Evolutionary conservation across 2,329 filamentous ascomycete genomes (phyloP).

Genomic region (Paecilomyces formosus): DNA sequence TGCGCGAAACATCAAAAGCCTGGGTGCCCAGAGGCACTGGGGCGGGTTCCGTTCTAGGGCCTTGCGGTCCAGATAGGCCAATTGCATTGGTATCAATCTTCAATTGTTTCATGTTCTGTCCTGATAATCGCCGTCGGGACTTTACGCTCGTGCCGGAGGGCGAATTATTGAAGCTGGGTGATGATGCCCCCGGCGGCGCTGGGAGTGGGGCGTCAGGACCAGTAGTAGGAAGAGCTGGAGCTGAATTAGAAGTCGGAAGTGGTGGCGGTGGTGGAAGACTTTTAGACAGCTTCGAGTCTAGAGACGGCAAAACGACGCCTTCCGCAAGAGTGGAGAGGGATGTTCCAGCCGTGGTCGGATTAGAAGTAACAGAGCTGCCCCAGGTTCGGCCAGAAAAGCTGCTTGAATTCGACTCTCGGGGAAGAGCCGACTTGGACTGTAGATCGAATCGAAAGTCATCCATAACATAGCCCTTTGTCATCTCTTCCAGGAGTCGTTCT

Average conservation of each 20-base stretch:
- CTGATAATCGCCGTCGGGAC: conserved; percentile 66
- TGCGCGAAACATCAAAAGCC: conserved; percentile 21
- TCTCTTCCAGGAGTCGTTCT: conserved; percentile 75
- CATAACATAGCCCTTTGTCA: conserved; percentile 74
- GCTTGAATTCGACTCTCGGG: conserved; percentile 76
- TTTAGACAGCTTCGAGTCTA: conserved; percentile 26
- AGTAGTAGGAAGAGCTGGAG: conserved; percentile 41
- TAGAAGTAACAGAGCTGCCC: conserved; percentile 71
- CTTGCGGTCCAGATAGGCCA: conserved; percentile 16
- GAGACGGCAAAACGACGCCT: conserved; percentile 36
- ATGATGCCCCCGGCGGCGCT: conserved; percentile 8
- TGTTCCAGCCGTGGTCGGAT: conserved; percentile 60
- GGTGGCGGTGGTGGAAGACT: conserved; percentile 25
- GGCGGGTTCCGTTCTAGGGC: conserved; percentile 19
- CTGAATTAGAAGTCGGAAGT: conserved; percentile 44
- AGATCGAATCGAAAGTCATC: conserved; percentile 74
- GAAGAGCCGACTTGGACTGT: conserved; percentile 59
- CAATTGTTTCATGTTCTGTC: conserved; percentile 70
- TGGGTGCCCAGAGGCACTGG: conserved; percentile 14
- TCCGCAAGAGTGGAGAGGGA: conserved; percentile 68
- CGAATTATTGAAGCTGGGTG: conserved; percentile 10
- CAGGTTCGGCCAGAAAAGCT: conserved; percentile 69
- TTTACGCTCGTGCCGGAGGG: conserved; percentile 50
- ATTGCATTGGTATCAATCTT: conserved; percentile 71
- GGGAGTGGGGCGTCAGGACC: conserved; percentile 13